Conservation (phyloP, 441 rosid species). For the Croton setiger region DNA sequence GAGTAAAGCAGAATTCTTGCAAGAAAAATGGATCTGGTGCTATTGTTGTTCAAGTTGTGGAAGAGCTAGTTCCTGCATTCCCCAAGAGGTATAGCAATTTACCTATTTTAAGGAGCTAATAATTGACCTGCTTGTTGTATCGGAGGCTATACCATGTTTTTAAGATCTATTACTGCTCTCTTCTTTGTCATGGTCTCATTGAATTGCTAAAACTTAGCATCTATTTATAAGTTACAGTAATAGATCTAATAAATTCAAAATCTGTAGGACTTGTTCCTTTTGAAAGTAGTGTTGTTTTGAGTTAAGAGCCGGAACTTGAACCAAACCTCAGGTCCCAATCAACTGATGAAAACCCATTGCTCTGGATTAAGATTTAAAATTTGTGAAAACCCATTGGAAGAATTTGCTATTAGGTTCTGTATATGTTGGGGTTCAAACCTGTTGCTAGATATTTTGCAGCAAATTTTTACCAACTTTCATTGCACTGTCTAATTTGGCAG, state of each 20-base stretch:
- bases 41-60: conserved; percentile 28
- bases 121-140: neutral
- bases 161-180: neutral
- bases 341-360: too few relatives aligned
- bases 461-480: too few relatives aligned
- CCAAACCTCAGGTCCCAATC: too few relatives aligned
- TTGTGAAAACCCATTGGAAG: too few relatives aligned
- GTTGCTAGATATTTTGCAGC: too few relatives aligned
- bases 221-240: neutral
- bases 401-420: too few relatives aligned
- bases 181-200: neutral
- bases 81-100: conserved; percentile 41
- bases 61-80: conserved; percentile 49
- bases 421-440: too few relatives aligned
- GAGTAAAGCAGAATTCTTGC: conserved; percentile 12
- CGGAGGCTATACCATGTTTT: neutral
- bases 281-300: neutral
- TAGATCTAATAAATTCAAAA: neutral
- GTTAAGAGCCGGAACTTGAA: too few relatives aligned
- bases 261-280: neutral
- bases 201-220: neutral
- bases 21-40: conserved; percentile 29
- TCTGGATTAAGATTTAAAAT: too few relatives aligned
- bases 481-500: too few relatives aligned
- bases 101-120: neutral